Evolutionary conservation across 257 asterid genomes (phyloP), one percentile per base, ranked within the genome.

Genomic region (Catharanthus roseus): DNA sequence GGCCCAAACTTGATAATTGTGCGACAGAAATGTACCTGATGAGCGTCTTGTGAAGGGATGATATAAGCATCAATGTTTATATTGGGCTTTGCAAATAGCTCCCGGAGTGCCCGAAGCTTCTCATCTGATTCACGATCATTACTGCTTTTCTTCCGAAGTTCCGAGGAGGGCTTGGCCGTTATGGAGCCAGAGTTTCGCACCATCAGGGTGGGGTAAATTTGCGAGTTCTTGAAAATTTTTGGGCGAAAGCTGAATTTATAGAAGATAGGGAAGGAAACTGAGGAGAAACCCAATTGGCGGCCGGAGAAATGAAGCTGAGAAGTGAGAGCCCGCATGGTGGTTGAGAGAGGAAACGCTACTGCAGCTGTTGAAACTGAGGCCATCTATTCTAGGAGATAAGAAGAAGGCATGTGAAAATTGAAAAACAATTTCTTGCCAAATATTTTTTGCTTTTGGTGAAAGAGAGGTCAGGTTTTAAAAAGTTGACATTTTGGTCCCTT

Each of bases 31-130:
- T 21, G 67, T 65, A 91, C 99, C 89, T 93, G 99, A 80, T 93
- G 99, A 74, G 99, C 97, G 44, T 93, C 99, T 77, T 91, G 97
- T 12, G 99, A 93, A 80, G 99, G 97, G 75, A 93, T 85, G 54
- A 93, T 89, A 73, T 93, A 93, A 65, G 99, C 99, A 71, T 93
- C 99, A 34, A 93, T 78, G 58, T 82, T 83, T 44, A 91, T 60
- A 63, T 75, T 84, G 49, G 97, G 95, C 79, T 80, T 82, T 68
- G 85, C 50, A 75, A 93, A 91, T 11, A 88, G 90, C 79, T 85
- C 82, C 53, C 96, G 95, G 67, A 93, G 84, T 45, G 90, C 86
- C 68, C 70, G 78, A 33, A 93, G 91, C 85, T 89, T 93, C 54
- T 69, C 81, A 68, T 93, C 96, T 1, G 82, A 83, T 28, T 77